Evolutionary conservation across 179 eudicot species (phyloP), one percentile per base, ranked within the genome.

Genomic region (Carnegiea gigantea): DNA sequence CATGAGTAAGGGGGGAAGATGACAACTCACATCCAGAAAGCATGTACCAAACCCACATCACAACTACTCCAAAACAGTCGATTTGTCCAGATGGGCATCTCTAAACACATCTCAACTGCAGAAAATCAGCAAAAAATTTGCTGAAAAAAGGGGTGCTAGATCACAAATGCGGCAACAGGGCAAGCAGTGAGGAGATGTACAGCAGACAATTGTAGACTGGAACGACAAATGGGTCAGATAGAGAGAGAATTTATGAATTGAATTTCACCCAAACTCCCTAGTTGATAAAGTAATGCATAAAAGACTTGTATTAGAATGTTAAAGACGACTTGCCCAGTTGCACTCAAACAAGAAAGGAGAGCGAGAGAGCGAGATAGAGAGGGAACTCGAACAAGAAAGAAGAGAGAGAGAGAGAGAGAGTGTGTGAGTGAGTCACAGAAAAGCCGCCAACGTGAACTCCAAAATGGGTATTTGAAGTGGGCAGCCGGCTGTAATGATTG

Each of bases 41-140:
- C 38, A 75, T 75, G 43, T 49, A 76, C 48, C 62, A 57, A 57
- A 57, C 73, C 71, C 73, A 70, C 72, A 26, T 67, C 72, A 67
- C 38, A 70, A 70, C 17, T 54, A 64, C 59, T 48, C 72, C 80
- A 9, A 21, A 59, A 24, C 40, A 24, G 46, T 53, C 43, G 49
- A 68, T 15, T 68, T 77, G 28, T 33, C 48, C 15, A 36, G 20
- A 49, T 68, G 79, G 74, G 57, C 48, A 38, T 48, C 40, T 53
- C 59, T 26, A 82, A 77, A 51, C 14, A n/a, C n/a, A 24, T 33
- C 43, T 33, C 44, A 75, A 67, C 33, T 36, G 49, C 83, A 59
- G 8, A 49, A 75, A 67, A 21, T 3, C 48, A 17, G 60, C 72
- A 43, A 26, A 36, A 76, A 6, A 13, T 76, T 36, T 72, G 54